Percentiles rank a stretch among this genome's conserved stretches.
Evolutionary conservation across 148 eudicot species (phyloP).

Genomic region (Gaultheria prostrata): DNA sequence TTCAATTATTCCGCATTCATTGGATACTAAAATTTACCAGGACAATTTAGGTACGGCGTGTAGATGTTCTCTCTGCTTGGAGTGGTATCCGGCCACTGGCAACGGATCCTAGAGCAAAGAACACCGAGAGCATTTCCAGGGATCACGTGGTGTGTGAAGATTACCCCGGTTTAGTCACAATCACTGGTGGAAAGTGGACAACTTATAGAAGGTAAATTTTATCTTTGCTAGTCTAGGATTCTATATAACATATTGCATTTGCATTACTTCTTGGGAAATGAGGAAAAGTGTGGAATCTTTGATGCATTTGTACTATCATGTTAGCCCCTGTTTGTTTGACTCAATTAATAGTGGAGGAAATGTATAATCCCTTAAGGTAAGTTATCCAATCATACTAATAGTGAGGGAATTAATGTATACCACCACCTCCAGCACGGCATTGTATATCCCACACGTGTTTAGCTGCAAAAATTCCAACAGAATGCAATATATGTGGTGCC

Average conservation of each 20-base stretch:
- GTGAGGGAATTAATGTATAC: not conserved
- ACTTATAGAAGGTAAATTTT: slow-evolving; percentile 82
- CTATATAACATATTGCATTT: not conserved
- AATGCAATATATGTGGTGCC: not conserved
- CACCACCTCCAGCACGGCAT: not conserved
- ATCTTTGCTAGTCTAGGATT: slow-evolving; percentile 9
- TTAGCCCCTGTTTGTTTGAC: not conserved
- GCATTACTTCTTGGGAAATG: not conserved
- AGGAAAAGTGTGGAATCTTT: not conserved
- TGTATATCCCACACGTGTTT: not conserved
- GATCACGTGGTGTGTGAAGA: slow-evolving; percentile 98
- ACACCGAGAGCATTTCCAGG: slow-evolving; percentile 89
- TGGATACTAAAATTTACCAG: slow-evolving; percentile 14
- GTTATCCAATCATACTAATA: not conserved
- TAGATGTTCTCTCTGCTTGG: slow-evolving; percentile 98
- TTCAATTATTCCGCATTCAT: slow-evolving; percentile 3
- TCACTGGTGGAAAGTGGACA: slow-evolving; percentile 99
- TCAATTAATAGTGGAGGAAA: not conserved
- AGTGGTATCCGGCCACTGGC: slow-evolving; percentile 99
- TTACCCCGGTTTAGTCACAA: slow-evolving; percentile 87
- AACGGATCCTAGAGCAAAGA: slow-evolving; percentile 88
- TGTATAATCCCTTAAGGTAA: not conserved
- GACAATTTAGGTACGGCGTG: slow-evolving; percentile 70
- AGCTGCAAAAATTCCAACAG: not conserved
- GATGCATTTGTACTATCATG: not conserved